Evolutionary conservation across 345 rosid species (phyloP).

Genomic region (Odontarrhena argentea): DNA sequence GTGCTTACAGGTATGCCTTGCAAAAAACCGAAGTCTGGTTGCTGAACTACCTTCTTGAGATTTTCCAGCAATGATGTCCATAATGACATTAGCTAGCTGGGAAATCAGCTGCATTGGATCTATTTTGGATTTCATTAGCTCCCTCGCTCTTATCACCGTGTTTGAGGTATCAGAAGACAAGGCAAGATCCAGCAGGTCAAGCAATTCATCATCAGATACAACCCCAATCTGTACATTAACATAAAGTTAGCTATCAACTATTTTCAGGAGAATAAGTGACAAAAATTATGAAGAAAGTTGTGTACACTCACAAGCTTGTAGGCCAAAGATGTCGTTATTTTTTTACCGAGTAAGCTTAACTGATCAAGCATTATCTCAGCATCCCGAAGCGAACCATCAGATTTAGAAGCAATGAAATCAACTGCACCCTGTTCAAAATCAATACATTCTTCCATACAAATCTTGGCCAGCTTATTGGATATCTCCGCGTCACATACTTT

Average conservation of each 20-base stretch:
- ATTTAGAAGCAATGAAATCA: conserved; percentile 86
- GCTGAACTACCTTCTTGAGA: conserved; percentile 63
- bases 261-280: conserved; percentile 4
- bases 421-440: conserved; percentile 74
- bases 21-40: conserved; percentile 55
- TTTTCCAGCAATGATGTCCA: conserved; percentile 86
- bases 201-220: conserved; percentile 94
- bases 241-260: background rate
- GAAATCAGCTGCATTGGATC: conserved; percentile 94
- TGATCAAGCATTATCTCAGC: conserved; percentile 98
- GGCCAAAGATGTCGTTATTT: conserved; percentile 69
- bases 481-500: conserved; percentile 69
- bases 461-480: conserved; percentile 59
- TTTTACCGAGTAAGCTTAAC: conserved; percentile 86
- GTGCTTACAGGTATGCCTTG: conserved; percentile 66
- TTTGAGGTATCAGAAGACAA: conserved; percentile 90
- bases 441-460: conserved; percentile 73
- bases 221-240: conserved; percentile 65
- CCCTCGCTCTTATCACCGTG: conserved; percentile 89
- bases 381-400: conserved; percentile 92
- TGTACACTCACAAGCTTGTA: conserved; percentile 76
- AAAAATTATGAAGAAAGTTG: conserved; percentile 10
- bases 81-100: conserved; percentile 88
- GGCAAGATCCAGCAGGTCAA: conserved; percentile 87
- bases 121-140: conserved; percentile 89